These are phyloP conservation scores for Hypoxylon intermedium DNA, from an alignment of 495 filamentous ascomycete genomes.

Conservation along the genomic window DNA sequence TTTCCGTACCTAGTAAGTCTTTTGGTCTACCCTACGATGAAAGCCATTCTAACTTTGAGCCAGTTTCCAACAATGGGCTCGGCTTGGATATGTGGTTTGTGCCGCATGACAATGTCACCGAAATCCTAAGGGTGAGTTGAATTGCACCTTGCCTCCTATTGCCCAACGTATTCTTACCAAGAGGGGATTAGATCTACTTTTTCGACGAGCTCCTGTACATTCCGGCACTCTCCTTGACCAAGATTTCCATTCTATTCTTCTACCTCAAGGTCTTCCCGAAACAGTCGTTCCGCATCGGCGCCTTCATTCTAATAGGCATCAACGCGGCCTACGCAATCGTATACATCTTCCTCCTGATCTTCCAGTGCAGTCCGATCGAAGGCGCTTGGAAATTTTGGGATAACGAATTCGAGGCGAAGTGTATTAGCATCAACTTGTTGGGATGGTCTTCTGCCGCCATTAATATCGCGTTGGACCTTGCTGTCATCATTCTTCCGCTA, in stretches of 20 bases:
- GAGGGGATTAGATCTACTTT: constrained; percentile 46
- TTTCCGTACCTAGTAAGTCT: constrained; percentile 26
- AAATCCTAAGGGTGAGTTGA: constrained; percentile 34
- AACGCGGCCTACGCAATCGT: constrained; percentile 41
- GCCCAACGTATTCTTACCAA: not conserved
- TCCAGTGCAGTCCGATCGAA: constrained; percentile 51
- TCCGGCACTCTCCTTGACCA: constrained; percentile 51
- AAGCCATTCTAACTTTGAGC: constrained; percentile 1
- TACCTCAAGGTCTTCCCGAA: constrained; percentile 61
- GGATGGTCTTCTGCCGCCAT: constrained; percentile 44
- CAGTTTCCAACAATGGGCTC: constrained; percentile 26
- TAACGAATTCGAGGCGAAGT: constrained; percentile 44
- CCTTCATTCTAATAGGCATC: constrained; percentile 46
- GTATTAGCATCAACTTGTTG: constrained; percentile 47
- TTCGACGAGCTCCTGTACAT: constrained; percentile 50
- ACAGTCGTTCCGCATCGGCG: constrained; percentile 46
- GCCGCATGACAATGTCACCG: constrained; percentile 36
- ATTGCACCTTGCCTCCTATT: not conserved
- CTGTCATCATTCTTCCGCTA: constrained; percentile 52
- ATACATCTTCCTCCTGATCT: constrained; percentile 47
- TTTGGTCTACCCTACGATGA: not conserved
- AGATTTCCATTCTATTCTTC: constrained; percentile 59
- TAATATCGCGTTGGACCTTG: constrained; percentile 49
- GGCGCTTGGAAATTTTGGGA: constrained; percentile 50
- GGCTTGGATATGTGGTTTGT: constrained; percentile 42